These are phyloP conservation scores for Chloropicon primus DNA, from an alignment of 139 green algal species.

Conservation along the genomic window DNA sequence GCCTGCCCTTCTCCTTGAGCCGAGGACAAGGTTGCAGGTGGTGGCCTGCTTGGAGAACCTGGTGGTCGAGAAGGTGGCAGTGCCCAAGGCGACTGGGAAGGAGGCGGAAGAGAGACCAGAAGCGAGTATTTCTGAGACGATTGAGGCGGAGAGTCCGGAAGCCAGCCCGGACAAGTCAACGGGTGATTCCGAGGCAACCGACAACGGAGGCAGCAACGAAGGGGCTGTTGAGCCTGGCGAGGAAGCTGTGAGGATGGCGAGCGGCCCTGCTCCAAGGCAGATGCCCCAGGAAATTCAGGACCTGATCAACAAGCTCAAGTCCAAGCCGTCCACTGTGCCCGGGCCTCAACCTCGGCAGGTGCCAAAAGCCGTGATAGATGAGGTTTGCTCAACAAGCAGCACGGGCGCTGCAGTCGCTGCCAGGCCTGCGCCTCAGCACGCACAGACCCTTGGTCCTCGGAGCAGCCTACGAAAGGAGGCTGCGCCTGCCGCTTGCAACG, in stretches of 20 bases:
- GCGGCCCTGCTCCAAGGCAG: not conserved
- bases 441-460: no score
- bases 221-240: not conserved
- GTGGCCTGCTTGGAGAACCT: not conserved
- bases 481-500: no score
- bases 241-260: not conserved
- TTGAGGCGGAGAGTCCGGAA: not conserved
- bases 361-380: not conserved
- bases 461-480: no score
- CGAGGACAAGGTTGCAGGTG: not conserved
- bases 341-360: not conserved
- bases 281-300: not conserved
- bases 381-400: not conserved
- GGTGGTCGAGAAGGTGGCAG: not conserved
- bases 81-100: not conserved
- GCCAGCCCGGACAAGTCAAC: not conserved
- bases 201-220: no score
- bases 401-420: no score
- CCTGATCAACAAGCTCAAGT: not conserved
- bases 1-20: not conserved
- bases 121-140: not conserved
- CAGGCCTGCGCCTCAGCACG: not conserved
- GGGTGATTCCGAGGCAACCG: not conserved
- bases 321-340: not conserved
- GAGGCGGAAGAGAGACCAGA: not conserved